Evolutionary conservation across 805 yeast genomes (phyloP).

Genomic region (Suhomyces tanzawaensis): DNA sequence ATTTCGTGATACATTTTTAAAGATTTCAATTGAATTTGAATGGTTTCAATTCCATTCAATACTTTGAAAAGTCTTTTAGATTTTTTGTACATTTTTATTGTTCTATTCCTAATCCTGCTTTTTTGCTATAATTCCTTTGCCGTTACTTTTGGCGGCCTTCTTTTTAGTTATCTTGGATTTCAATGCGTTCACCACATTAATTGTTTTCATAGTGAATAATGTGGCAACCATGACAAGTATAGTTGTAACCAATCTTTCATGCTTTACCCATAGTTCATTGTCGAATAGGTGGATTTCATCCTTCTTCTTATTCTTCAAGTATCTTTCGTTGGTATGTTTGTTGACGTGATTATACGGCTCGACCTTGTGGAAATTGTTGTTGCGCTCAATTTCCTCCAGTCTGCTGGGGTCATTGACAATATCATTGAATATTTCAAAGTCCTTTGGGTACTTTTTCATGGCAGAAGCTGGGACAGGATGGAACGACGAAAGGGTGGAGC

Average conservation of each 20-base stretch:
- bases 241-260: constrained; percentile 46
- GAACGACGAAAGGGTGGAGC: constrained; percentile 16
- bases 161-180: neutral
- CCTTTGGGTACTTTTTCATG: constrained; percentile 29
- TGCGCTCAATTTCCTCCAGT: constrained; percentile 53
- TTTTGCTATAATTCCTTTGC: neutral
- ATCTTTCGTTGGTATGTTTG: constrained; percentile 29
- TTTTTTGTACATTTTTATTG: too few species aligned
- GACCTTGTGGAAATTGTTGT: constrained; percentile 35
- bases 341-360: constrained; percentile 27
- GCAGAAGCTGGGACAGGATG: constrained; percentile 34
- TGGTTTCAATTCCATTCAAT: neutral
- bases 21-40: neutral
- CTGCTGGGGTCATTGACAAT: constrained; percentile 53
- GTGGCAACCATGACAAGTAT: constrained; percentile 26
- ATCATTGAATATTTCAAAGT: constrained; percentile 52
- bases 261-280: constrained; percentile 46
- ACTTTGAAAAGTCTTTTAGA: too few species aligned
- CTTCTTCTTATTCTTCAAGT: constrained; percentile 26
- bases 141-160: neutral
- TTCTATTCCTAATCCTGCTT: constrained; percentile 2
- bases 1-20: too few species aligned
- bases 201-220: constrained; percentile 15
- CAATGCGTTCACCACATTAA: constrained; percentile 6
- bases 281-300: constrained; percentile 43